A percentile compares a stretch with the other conserved stretches of the same genome.
phyloP scores from a whole-genome alignment of 352 stramenopile species.

The Blastocystis sp. region DNA sequence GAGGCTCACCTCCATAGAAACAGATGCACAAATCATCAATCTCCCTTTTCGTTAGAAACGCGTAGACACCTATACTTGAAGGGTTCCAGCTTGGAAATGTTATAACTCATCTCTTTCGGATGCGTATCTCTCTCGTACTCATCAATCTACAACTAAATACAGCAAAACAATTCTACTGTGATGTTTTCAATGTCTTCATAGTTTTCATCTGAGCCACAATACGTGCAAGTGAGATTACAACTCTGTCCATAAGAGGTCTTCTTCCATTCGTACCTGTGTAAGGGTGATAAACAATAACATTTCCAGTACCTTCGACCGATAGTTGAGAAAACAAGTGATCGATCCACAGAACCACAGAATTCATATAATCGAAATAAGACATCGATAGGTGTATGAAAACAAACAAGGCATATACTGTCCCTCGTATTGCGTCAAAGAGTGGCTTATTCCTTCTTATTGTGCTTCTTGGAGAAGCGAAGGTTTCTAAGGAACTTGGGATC shows the following conservation, averaged over 20 bases:
- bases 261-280: slow-evolving; percentile 7
- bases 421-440: slow-evolving; percentile 59
- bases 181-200: slow-evolving; percentile 64
- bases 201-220: slow-evolving; percentile 67
- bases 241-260: slow-evolving; percentile 17
- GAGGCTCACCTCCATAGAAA: slow-evolving; percentile 67
- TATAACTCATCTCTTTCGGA: slow-evolving; percentile 61
- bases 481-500: slow-evolving; percentile 82
- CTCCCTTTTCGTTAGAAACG: neutral
- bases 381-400: neutral
- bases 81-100: slow-evolving; percentile 52
- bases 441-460: slow-evolving; percentile 74
- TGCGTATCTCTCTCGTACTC: slow-evolving; percentile 60
- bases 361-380: neutral
- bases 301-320: neutral
- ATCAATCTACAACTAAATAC: slow-evolving; percentile 14
- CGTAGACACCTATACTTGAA: slow-evolving; percentile 24
- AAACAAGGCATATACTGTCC: slow-evolving; percentile 63
- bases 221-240: slow-evolving; percentile 67
- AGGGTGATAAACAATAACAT: slow-evolving; percentile 59
- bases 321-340: neutral
- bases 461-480: slow-evolving; percentile 81
- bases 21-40: slow-evolving; percentile 66
- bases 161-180: neutral
- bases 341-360: neutral